Evolutionary conservation across 805 yeast genomes (phyloP).

Genomic region (Candida tammaniensis): DNA sequence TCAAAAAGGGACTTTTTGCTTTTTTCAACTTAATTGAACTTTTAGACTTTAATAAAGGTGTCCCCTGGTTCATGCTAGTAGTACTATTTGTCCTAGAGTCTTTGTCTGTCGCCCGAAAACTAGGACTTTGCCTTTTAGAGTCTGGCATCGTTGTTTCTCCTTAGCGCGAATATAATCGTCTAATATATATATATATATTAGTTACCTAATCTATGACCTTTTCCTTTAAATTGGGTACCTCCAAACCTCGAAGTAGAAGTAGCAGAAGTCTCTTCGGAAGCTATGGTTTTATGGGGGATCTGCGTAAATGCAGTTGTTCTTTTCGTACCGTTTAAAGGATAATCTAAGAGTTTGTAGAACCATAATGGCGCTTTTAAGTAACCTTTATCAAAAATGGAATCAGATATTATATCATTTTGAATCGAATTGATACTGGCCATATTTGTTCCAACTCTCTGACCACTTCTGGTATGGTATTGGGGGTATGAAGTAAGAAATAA

Average conservation of each 20-base stretch:
- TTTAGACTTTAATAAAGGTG: slow-evolving; percentile 16
- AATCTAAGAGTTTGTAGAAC: slow-evolving; percentile 29
- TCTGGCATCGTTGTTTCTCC: too few relatives aligned
- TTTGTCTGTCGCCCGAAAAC: neutral
- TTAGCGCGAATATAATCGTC: too few relatives aligned
- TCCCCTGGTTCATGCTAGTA: slow-evolving; percentile 7
- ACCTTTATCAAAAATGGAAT: slow-evolving; percentile 51
- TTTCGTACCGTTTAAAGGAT: slow-evolving; percentile 23
- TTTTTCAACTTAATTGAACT: slow-evolving; percentile 12
- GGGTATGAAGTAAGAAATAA: slow-evolving; percentile 31
- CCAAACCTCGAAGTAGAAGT: slow-evolving; percentile 2
- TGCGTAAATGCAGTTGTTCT: slow-evolving; percentile 27
- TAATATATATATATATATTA: too few relatives aligned
- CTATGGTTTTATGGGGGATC: neutral
- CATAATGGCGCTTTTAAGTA: slow-evolving; percentile 54
- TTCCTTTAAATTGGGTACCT: slow-evolving; percentile 26
- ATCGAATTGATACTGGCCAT: slow-evolving; percentile 4
- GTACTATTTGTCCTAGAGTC: slow-evolving; percentile 9
- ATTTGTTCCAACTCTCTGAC: slow-evolving; percentile 32
- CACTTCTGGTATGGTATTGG: slow-evolving; percentile 8
- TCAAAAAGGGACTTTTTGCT: slow-evolving; percentile 29
- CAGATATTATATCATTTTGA: slow-evolving; percentile 22
- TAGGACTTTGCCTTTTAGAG: slow-evolving; percentile 2
- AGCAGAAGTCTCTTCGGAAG: slow-evolving; percentile 1
- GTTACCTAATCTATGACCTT: slow-evolving; percentile 34